Conservation (phyloP, 228 moss, liverwort and hornwort genomes). For the Sphagnum fallax region DNA sequence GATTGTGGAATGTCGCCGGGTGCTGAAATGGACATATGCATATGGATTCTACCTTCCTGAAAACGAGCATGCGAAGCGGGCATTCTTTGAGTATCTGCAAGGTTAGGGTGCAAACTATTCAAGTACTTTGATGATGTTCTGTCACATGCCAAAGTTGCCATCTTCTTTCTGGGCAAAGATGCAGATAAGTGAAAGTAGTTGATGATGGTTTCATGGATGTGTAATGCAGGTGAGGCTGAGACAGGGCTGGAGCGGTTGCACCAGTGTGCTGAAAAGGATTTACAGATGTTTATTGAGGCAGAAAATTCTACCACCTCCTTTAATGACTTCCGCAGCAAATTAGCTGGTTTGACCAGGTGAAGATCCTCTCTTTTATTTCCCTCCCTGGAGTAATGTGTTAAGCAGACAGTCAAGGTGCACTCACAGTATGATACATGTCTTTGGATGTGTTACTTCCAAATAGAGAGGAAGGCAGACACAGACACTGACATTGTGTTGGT, state of each 20-base stretch:
- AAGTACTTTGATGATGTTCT: neutral
- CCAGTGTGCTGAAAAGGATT: conserved; percentile 97
- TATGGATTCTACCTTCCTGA: conserved; percentile 68
- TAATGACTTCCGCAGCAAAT: conserved; percentile 96
- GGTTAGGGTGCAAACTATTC: conserved; percentile 17
- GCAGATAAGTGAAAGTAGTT: no score
- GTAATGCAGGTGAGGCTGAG: conserved; percentile 77
- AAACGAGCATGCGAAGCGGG: conserved; percentile 44
- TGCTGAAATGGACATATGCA: conserved; percentile 66
- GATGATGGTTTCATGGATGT: conserved; percentile 1
- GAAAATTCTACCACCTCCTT: conserved; percentile 60
- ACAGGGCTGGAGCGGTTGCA: conserved; percentile 92
- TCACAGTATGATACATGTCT: neutral
- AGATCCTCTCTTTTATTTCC: neutral
- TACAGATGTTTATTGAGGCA: conserved; percentile 83
- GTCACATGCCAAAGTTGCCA: neutral
- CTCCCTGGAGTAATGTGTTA: neutral
- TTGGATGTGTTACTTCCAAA: neutral
- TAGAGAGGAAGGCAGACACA: neutral
- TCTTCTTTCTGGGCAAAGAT: no score
- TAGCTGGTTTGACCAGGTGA: conserved; percentile 92
- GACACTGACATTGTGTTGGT: neutral
- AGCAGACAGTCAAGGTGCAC: neutral
- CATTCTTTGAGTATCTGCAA: conserved; percentile 64
- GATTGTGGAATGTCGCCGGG: conserved; percentile 65